Conservation (phyloP, 1,284 basidiomycete species). For the Puccinia novopanici region DNA sequence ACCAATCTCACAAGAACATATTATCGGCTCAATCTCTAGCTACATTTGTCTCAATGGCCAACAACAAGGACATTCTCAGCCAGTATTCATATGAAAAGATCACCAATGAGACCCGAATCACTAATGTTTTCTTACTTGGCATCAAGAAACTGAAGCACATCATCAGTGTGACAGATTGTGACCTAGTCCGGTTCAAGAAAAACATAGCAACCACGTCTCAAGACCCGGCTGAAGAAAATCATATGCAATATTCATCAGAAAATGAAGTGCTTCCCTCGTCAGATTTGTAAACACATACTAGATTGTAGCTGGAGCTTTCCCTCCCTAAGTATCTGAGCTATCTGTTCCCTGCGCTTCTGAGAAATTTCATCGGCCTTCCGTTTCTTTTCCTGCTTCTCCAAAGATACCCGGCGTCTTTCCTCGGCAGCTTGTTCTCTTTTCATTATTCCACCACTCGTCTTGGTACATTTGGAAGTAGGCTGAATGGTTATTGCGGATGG, state of each 20-base stretch:
- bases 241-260: too few species aligned
- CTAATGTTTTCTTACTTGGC: neutral
- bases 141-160: slow-evolving; percentile 1
- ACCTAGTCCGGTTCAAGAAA: neutral
- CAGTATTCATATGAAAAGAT: too few species aligned
- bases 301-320: neutral
- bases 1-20: slow-evolving; percentile 1
- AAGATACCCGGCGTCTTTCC: neutral
- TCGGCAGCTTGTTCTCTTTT: neutral
- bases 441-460: too few species aligned
- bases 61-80: too few species aligned
- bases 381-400: neutral
- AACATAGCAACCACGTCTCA: neutral
- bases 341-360: neutral
- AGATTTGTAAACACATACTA: too few species aligned
- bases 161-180: neutral
- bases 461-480: too few species aligned
- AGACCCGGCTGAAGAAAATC: neutral
- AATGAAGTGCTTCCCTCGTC: too few species aligned
- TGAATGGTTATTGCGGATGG: too few species aligned
- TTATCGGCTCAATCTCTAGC: neutral
- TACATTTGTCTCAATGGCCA: too few species aligned
- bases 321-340: neutral
- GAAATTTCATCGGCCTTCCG: neutral
- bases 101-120: too few species aligned